phyloP scores from a whole-genome alignment of 2,329 filamentous ascomycete genomes.

The Dactylellina sp. region DNA sequence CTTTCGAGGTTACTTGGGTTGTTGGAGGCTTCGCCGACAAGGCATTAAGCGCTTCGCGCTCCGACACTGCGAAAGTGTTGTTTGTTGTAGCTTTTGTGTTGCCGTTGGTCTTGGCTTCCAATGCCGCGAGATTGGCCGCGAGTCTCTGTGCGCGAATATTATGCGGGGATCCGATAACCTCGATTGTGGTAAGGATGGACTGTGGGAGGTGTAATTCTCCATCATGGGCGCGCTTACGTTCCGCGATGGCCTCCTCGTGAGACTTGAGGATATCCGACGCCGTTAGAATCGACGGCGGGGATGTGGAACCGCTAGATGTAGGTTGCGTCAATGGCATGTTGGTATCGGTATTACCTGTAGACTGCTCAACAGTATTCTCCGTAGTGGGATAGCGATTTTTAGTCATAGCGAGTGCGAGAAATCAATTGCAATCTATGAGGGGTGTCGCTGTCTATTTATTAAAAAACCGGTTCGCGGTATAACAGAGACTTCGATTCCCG shows the following conservation, averaged over 20 bases:
- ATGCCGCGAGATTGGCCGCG: constrained; percentile 49
- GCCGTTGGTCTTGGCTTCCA: constrained; percentile 35
- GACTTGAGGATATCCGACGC: constrained; percentile 44
- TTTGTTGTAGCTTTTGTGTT: constrained; percentile 43
- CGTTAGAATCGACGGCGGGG: constrained; percentile 45
- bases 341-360: constrained; percentile 10
- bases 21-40: constrained; percentile 2
- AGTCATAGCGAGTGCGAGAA: constrained; percentile 20
- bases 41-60: constrained; percentile 1
- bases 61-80: constrained; percentile 22
- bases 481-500: neutral
- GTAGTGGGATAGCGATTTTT: constrained; percentile 32
- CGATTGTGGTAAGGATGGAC: constrained; percentile 38
- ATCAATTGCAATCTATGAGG: neutral
- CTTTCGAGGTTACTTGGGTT: neutral
- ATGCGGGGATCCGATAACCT: constrained; percentile 34
- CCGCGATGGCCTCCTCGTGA: constrained; percentile 35
- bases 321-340: constrained; percentile 11
- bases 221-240: constrained; percentile 30
- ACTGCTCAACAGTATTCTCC: neutral
- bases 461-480: neutral
- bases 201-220: constrained; percentile 34
- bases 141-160: constrained; percentile 42
- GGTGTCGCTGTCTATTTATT: constrained; percentile 25
- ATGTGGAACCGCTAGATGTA: constrained; percentile 5